A percentile compares a stretch with the other conserved stretches of the same genome.
Evolutionary conservation across 352 stramenopile genomes (phyloP).

Genomic region (Pythium utonaiense): DNA sequence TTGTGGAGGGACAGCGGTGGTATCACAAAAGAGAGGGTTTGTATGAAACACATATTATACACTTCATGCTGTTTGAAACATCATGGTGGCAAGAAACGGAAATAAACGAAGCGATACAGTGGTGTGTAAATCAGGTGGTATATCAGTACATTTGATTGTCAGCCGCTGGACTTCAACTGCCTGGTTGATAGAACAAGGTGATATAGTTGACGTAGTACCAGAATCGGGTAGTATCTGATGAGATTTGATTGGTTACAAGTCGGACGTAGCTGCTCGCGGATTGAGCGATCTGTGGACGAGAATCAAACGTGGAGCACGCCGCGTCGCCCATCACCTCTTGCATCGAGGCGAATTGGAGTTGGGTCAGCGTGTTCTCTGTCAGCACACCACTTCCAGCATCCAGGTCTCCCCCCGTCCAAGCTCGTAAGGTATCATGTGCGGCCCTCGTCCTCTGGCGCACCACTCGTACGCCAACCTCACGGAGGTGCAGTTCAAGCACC

Average conservation of each 20-base stretch:
- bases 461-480: conserved; percentile 88
- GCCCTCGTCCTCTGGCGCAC: conserved; percentile 21
- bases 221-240: background rate
- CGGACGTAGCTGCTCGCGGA: conserved; percentile 10
- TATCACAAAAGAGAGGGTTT: too few species aligned
- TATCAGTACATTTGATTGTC: too few species aligned
- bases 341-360: too few species aligned
- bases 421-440: conserved; percentile 16
- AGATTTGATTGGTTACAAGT: conserved; percentile 15
- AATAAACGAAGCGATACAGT: too few species aligned
- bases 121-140: too few species aligned
- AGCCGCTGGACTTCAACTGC: background rate
- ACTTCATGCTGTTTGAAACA: too few species aligned
- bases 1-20: too few species aligned
- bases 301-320: background rate
- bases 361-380: conserved; percentile 14
- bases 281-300: conserved; percentile 21
- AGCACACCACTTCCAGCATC: conserved; percentile 1
- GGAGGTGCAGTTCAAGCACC: conserved; percentile 75
- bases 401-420: background rate
- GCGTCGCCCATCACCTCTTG: too few species aligned
- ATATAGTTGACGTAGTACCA: background rate
- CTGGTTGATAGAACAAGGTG: conserved; percentile 7
- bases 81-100: too few species aligned
- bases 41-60: too few species aligned